Evolutionary conservation across 345 rosid genomes (phyloP).

Genomic region (Cochlearia excelsa): DNA sequence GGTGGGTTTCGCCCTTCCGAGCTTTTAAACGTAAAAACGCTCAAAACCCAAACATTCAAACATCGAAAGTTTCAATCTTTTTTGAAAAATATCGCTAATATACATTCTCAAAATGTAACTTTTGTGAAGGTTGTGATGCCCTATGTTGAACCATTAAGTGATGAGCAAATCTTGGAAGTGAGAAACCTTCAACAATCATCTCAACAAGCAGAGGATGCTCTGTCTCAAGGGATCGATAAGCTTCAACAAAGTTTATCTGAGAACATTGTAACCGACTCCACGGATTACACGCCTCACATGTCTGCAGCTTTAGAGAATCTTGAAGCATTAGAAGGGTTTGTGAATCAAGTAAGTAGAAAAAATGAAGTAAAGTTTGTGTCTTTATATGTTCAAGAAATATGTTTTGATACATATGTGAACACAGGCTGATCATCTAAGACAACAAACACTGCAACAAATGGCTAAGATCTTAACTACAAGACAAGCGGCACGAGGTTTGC

Average conservation of each 20-base stretch:
- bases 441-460: conserved; percentile 44
- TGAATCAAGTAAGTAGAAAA: conserved; percentile 56
- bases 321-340: conserved; percentile 75
- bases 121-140: conserved; percentile 56
- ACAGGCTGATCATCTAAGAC: conserved; percentile 93
- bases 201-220: conserved; percentile 95
- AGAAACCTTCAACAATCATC: conserved; percentile 69
- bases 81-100: too few relatives aligned
- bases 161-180: conserved; percentile 55
- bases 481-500: conserved; percentile 82
- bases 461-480: conserved; percentile 26
- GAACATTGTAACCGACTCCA: conserved; percentile 43
- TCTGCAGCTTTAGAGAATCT: conserved; percentile 58
- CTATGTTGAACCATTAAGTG: conserved; percentile 69
- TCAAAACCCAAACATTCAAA: too few relatives aligned
- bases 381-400: too few relatives aligned
- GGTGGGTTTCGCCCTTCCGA: conserved; percentile 97
- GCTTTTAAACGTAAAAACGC: conserved; percentile 56
- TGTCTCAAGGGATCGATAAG: conserved; percentile 68
- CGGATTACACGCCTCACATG: conserved; percentile 45
- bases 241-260: conserved; percentile 63
- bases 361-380: too few relatives aligned
- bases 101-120: too few relatives aligned
- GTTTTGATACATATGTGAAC: background rate
- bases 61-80: too few relatives aligned